A percentile compares a stretch with the other conserved stretches of the same genome.
Conservation (phyloP, 495 filamentous ascomycete species). For the Antarctomyces pellizariae region DNA sequence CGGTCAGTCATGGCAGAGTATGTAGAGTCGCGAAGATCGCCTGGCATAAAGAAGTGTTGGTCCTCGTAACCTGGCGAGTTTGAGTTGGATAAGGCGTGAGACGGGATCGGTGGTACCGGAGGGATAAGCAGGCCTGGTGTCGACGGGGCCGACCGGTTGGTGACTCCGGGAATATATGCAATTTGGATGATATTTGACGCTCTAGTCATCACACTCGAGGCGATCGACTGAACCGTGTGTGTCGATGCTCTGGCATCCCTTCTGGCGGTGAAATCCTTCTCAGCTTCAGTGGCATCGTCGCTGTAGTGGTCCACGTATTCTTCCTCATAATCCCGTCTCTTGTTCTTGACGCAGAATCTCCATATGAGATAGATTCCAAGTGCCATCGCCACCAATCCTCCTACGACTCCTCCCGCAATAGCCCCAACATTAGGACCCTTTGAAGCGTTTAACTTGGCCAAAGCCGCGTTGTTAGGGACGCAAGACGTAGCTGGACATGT, state of each 20-base stretch:
- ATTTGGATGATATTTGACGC: conserved; percentile 99
- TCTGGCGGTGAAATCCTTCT: conserved; percentile 33
- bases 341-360: conserved; percentile 66
- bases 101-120: conserved; percentile 79
- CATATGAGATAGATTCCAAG: conserved; percentile 58
- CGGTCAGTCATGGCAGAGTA: conserved; percentile 46
- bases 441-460: conserved; percentile 11
- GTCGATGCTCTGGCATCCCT: conserved; percentile 51
- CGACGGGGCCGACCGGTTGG: conserved; percentile 65
- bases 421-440: conserved; percentile 44
- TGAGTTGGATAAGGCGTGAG: conserved; percentile 28
- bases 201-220: conserved; percentile 82
- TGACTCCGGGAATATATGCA: conserved; percentile 94
- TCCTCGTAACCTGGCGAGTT: conserved; percentile 40
- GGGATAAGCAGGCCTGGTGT: conserved; percentile 69
- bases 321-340: conserved; percentile 35
- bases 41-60: conserved; percentile 84
- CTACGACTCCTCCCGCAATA: conserved; percentile 68
- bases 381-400: conserved; percentile 44
- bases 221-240: conserved; percentile 75
- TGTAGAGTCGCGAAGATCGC: conserved; percentile 75
- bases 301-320: conserved; percentile 26
- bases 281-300: conserved; percentile 15
- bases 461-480: conserved; percentile 20
- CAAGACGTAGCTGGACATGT: conserved; percentile 36